phyloP scores from a whole-genome alignment of 441 rosid species.

The Bruguiera hainesii region DNA sequence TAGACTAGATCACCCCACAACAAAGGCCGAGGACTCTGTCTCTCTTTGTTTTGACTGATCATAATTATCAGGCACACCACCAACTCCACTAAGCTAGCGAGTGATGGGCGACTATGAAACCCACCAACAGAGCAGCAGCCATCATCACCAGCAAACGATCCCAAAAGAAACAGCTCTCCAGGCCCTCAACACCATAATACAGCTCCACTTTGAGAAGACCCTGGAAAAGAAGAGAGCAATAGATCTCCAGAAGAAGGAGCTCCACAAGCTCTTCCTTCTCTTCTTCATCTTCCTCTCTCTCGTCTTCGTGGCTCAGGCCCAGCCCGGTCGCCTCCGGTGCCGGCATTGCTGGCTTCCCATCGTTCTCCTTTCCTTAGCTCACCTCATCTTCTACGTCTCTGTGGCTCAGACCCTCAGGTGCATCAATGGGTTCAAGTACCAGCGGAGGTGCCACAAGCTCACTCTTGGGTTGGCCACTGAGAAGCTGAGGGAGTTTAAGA shows the following conservation, averaged over 20 bases:
- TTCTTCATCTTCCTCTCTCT: constrained; percentile 78
- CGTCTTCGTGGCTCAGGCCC: constrained; percentile 53
- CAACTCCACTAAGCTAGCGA: not conserved
- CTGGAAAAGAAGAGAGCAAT: constrained; percentile 88
- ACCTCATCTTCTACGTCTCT: constrained; percentile 84
- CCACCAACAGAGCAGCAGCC: constrained; percentile 29
- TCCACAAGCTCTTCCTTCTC: constrained; percentile 77
- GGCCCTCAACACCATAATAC: constrained; percentile 90
- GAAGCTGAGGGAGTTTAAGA: constrained; percentile 70
- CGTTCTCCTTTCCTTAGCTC: constrained; percentile 66
- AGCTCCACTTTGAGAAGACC: constrained; percentile 95
- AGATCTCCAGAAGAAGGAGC: constrained; percentile 92
- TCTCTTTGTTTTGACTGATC: not conserved
- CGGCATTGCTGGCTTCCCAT: constrained; percentile 93
- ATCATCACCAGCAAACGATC: constrained; percentile 37
- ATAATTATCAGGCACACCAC: not conserved
- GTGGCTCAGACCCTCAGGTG: constrained; percentile 89
- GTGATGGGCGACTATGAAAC: constrained; percentile 78
- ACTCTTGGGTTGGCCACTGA: constrained; percentile 89
- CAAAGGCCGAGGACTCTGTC: not conserved
- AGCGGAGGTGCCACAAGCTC: constrained; percentile 91
- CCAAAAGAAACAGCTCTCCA: constrained; percentile 84
- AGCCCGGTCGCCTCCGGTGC: constrained; percentile 69
- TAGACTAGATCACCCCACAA: too few species aligned
- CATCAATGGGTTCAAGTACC: constrained; percentile 95